phyloP scores from a whole-genome alignment of 176 grass and related monocot genomes.

The Oryza brachyantha region DNA sequence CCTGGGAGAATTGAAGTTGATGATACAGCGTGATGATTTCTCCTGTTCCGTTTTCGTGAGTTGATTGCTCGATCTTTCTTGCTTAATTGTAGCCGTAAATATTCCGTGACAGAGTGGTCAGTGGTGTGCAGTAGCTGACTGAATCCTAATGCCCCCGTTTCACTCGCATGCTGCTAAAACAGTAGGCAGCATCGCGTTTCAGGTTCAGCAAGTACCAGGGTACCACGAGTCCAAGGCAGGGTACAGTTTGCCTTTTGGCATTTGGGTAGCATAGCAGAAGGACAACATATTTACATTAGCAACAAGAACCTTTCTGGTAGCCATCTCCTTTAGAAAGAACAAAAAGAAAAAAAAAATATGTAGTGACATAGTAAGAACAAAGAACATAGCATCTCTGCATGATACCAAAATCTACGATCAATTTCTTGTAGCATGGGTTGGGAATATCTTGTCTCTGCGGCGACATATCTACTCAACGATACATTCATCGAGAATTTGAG shows the following conservation, averaged over 20 bases:
- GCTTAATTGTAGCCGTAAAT: not conserved
- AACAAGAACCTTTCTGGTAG: not conserved
- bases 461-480: not conserved
- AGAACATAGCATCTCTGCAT: slow-evolving; percentile 7
- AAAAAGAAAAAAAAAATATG: not conserved
- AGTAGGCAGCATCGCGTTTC: not conserved
- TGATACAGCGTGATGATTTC: not conserved
- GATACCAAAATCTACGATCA: slow-evolving; percentile 13
- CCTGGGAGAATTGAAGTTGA: not conserved
- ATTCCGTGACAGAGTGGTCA: not conserved
- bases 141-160: not conserved
- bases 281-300: not conserved
- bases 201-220: not conserved
- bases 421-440: not conserved
- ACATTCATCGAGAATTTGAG: not conserved
- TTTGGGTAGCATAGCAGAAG: not conserved
- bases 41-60: not conserved
- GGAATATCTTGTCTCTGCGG: not conserved
- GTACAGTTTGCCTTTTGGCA: not conserved
- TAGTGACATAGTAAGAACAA: slow-evolving; percentile 22
- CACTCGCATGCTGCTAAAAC: not conserved
- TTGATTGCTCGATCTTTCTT: not conserved
- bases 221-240: not conserved
- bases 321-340: not conserved
- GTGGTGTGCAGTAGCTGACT: not conserved